Percentiles rank a stretch among this genome's conserved stretches.
Evolutionary conservation across 2,329 filamentous ascomycete genomes (phyloP).

Genomic region (Rosellinia necatrix): DNA sequence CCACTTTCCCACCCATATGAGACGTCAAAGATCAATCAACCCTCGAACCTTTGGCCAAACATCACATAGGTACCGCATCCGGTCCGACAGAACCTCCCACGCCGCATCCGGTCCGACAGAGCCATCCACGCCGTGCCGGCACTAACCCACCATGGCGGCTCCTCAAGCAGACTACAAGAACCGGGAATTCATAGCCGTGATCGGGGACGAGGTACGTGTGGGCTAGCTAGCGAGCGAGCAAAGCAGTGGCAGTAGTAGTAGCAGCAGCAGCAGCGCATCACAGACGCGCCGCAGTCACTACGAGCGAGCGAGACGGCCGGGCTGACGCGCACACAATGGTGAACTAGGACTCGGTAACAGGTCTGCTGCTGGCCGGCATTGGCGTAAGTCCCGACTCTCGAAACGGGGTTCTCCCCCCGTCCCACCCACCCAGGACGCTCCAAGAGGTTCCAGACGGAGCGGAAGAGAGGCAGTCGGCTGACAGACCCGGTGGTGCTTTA

Average conservation of each 20-base stretch:
- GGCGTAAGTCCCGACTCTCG: slow-evolving; percentile 62
- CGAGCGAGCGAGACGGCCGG: too few relatives aligned
- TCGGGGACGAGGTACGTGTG: slow-evolving; percentile 83
- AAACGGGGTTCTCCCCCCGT: neutral
- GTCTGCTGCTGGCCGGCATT: slow-evolving; percentile 91
- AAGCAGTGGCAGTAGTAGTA: too few relatives aligned
- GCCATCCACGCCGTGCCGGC: neutral
- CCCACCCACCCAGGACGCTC: too few relatives aligned
- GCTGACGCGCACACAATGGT: too few relatives aligned
- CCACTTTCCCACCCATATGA: neutral
- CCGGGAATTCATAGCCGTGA: slow-evolving; percentile 94
- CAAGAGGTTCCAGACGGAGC: too few relatives aligned
- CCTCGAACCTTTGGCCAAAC: neutral
- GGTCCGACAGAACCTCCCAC: neutral
- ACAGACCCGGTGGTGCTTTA: slow-evolving; percentile 44
- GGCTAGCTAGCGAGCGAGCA: neutral
- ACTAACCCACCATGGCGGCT: slow-evolving; percentile 46
- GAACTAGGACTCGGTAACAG: slow-evolving; percentile 87
- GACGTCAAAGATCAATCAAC: neutral
- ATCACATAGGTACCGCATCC: slow-evolving; percentile 5
- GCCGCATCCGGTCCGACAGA: slow-evolving; percentile 5
- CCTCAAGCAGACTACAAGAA: slow-evolving; percentile 72
- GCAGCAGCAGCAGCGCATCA: too few relatives aligned
- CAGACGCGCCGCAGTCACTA: too few relatives aligned
- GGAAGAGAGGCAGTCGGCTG: neutral